Evolutionary conservation across 345 rosid species (phyloP), one percentile per base, ranked within the genome.

Genomic region (Melaleuca quinquenervia): DNA sequence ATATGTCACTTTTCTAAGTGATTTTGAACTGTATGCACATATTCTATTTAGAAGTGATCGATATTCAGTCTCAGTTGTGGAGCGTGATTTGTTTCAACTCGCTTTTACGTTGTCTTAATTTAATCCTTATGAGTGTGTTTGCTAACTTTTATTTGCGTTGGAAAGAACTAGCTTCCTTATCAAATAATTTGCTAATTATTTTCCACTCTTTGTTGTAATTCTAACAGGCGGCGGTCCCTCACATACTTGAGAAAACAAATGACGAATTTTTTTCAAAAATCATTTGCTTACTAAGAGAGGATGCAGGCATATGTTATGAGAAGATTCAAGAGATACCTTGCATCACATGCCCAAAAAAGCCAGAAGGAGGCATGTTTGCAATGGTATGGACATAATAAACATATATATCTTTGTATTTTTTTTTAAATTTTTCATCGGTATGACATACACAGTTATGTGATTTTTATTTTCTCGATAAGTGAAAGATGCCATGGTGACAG

Each of bases 331-430:
- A 93, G 76, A 94, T 95, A 11, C 93, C 95, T 49, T 94, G 92
- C 86, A 85, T 94, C 82, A 90, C 91, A 22, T 94, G 95, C 87
- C 91, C 92, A 50, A 87, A 58, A 27, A 94, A 92, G 90, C 97
- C 95, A 4, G 96, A 94, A 85, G 95, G 94, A 52, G 92, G 95
- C 84, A 94, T 94, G 92, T 94, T 89, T 86, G 88, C 92, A 50
- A 82, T 96, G 96, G 99, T 95, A 89, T 9, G 87, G 36, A n/a
- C 21, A 14, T n/a, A 15, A 51, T 15, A 12, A 60, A 41, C 2
- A 52, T 5, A 12, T 11, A 50, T 3, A 1, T 75, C 6, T 29
- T 15, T 13, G 6, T 50, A 44, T 62, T 6, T 15, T 11, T 36
- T 64, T 64, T 64, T 16, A n/a, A n/a, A 14, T 6, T 62, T 14